These are phyloP conservation scores for Backusella luteola DNA, from an alignment of 192 early-diverging fungal genomes.

Conservation along the genomic window DNA sequence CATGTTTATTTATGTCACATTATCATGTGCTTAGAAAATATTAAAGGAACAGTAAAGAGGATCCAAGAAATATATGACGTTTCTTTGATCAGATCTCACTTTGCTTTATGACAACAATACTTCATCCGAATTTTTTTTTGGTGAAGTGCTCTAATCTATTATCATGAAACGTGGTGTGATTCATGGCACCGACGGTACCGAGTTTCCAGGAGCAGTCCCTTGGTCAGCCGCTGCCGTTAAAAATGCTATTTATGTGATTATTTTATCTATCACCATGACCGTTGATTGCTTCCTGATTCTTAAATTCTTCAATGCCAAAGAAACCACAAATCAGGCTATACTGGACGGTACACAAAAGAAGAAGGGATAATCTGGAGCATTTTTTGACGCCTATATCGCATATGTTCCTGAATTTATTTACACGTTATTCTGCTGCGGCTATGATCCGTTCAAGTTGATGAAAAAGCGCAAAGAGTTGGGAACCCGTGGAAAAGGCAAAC, in stretches of 20 bases:
- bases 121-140: too few species aligned
- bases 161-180: slow-evolving; percentile 14
- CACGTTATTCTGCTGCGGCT: slow-evolving; percentile 21
- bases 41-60: too few species aligned
- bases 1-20: too few species aligned
- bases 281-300: slow-evolving; percentile 24
- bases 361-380: slow-evolving; percentile 9
- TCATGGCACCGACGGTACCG: slow-evolving; percentile 15
- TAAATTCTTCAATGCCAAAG: slow-evolving; percentile 12
- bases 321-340: not conserved
- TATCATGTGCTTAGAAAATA: too few species aligned
- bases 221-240: slow-evolving; percentile 27
- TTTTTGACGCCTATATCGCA: slow-evolving; percentile 27
- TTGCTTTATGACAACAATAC: too few species aligned
- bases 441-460: slow-evolving; percentile 22
- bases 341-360: not conserved
- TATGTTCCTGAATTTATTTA: slow-evolving; percentile 36
- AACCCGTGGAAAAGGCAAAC: not conserved
- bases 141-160: slow-evolving; percentile 17
- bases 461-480: slow-evolving; percentile 25
- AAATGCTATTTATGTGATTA: slow-evolving; percentile 18
- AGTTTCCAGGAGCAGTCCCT: not conserved
- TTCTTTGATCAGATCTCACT: too few species aligned
- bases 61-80: too few species aligned
- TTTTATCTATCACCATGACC: slow-evolving; percentile 19